Evolutionary conservation across 2,329 filamentous ascomycete genomes (phyloP), one percentile per base, ranked within the genome.

Genomic region (Pleoardoris graminearum): DNA sequence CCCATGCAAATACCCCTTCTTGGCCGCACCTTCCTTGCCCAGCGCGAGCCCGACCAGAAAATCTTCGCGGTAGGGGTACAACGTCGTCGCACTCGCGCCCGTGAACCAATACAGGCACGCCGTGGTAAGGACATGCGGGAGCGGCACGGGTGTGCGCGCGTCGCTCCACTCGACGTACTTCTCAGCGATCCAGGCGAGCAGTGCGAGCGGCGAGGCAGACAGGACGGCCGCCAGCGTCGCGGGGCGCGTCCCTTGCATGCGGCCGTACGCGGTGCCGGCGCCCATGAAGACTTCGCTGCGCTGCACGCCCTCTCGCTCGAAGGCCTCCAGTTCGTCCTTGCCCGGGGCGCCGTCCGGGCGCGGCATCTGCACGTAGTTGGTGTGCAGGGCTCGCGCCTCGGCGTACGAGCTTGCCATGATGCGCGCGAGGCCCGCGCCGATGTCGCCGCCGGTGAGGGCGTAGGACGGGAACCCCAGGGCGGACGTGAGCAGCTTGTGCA

Each of bases 161-260:
- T 84, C 81, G 1, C 71, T 72, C 82, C 81, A 85, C 4, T 76
- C 77, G 0, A 82, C 66, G 50, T 81, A 80, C 62, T 84, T 85
- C 58, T 85, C 82, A 3, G 79, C 80, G 22, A 85, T 75, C 79
- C 84, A 87, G 6, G 79, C 76, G 2, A 87, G 74, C 17, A 86
- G 62, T 0, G 82, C 80, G 1, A 86, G 55, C 0, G 85, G 84
- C 29, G 74, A 83, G 4, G 79, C 72, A 3, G 77, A 72, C 1
- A 87, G 67, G 0, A 76, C 79, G 4, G 84, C 73, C 0, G 83
- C 82, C 38, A 85, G 80, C 0, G 84, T 87, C 0, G 77, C 74
- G 0, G 84, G 80, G 7, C 79, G 69, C 0, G 82, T 83, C 1
- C 73, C 80, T 48, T 87, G 84, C 62, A 80, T 75, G 0, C 73